Conservation (phyloP, 768 basidiomycete species). For the Collybia nuda region DNA sequence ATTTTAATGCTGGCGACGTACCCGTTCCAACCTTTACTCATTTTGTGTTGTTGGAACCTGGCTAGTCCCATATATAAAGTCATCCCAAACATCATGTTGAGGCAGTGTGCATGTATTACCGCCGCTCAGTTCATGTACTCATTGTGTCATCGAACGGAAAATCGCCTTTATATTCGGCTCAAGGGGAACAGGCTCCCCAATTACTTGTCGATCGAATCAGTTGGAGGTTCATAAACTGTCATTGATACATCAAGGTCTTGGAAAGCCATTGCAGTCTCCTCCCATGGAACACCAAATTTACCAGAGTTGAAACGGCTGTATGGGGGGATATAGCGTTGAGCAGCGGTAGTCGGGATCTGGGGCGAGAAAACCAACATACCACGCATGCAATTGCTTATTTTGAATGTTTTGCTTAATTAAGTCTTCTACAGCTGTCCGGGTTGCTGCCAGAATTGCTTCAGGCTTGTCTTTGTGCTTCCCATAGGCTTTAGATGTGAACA, state of each 20-base stretch:
- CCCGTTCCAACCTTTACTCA: no score
- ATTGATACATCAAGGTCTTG: slow-evolving; percentile 29
- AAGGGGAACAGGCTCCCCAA: no score
- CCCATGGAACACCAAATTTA: slow-evolving; percentile 44
- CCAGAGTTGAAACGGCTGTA: slow-evolving; percentile 43
- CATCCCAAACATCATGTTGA: no score
- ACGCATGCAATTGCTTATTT: slow-evolving; percentile 34
- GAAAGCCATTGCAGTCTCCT: slow-evolving; percentile 32
- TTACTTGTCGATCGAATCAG: no score
- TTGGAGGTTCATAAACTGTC: slow-evolving; percentile 30
- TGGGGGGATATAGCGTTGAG: neutral
- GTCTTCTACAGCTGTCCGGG: slow-evolving; percentile 29
- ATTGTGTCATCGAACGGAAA: no score
- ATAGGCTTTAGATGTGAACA: slow-evolving; percentile 40
- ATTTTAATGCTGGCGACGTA: no score
- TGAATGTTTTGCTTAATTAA: slow-evolving; percentile 31
- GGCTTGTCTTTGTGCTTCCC: slow-evolving; percentile 36
- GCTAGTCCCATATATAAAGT: no score
- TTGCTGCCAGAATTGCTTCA: slow-evolving; percentile 34
- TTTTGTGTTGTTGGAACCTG: no score
- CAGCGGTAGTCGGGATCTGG: neutral
- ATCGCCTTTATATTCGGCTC: no score
- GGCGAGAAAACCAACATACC: slow-evolving; percentile 24
- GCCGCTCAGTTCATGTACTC: no score
- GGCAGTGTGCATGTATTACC: no score